A percentile compares a stretch with the other conserved stretches of the same genome.
Evolutionary conservation across 2,329 filamentous ascomycete genomes (phyloP).

Genomic region (Beauveria bassiana): DNA sequence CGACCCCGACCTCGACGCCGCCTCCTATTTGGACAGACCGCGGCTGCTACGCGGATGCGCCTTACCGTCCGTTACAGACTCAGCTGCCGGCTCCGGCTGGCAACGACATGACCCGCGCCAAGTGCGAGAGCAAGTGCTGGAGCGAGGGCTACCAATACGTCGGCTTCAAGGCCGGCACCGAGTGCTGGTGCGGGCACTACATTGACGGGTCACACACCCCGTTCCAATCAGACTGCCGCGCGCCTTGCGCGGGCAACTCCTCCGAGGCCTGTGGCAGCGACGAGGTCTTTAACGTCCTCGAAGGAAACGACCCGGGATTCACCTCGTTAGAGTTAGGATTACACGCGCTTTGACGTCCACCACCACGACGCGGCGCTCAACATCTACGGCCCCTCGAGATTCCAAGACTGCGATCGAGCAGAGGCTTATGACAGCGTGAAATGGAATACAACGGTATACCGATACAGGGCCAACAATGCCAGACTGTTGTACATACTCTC

Average conservation of each 20-base stretch:
- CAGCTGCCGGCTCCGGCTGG: background rate
- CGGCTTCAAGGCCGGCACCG: conserved; percentile 1
- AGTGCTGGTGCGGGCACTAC: conserved; percentile 6
- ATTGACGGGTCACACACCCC: background rate
- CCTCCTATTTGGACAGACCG: background rate
- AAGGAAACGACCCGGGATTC: background rate
- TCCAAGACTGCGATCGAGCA: no score
- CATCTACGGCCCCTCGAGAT: background rate
- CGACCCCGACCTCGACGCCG: background rate
- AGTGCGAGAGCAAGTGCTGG: conserved; percentile 1
- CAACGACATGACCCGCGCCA: background rate
- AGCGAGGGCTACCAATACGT: background rate
- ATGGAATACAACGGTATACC: no score
- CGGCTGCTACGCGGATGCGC: background rate
- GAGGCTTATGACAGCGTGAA: no score
- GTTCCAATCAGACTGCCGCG: background rate
- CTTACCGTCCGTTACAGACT: background rate
- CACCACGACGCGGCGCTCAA: background rate
- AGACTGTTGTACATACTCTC: no score
- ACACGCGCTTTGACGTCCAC: no score
- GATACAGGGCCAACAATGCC: no score
- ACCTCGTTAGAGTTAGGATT: no score
- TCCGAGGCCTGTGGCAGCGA: background rate
- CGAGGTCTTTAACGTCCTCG: background rate
- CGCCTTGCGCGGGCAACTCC: background rate